Percentiles rank a stretch among this genome's conserved stretches.
Evolutionary conservation across 2,329 filamentous ascomycete genomes (phyloP).

Genomic region (Capronia americana): DNA sequence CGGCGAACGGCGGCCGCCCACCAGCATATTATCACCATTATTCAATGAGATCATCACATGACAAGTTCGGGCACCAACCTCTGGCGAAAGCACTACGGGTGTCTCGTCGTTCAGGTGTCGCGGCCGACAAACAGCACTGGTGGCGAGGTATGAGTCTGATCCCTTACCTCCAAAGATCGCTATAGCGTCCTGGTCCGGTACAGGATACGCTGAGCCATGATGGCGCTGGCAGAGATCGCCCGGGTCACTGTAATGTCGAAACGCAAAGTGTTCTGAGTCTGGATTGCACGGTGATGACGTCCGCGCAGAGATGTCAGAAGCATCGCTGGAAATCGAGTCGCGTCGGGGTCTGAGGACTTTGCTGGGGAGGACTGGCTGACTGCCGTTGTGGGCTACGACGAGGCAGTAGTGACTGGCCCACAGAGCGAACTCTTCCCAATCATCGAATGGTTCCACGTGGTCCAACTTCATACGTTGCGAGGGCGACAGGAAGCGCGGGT

Average conservation of each 20-base stretch:
- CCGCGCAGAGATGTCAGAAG: conserved; percentile 37
- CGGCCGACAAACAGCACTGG: conserved; percentile 46
- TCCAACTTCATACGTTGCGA: conserved; percentile 69
- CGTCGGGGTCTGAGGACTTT: conserved; percentile 25
- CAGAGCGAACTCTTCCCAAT: conserved; percentile 89
- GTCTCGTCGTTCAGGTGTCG: conserved; percentile 28
- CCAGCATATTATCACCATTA: conserved; percentile 65
- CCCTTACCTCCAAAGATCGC: conserved; percentile 52
- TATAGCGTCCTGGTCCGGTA: conserved; percentile 49
- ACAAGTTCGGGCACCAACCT: conserved; percentile 65
- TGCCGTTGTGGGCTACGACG: conserved; percentile 35
- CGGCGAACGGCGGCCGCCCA: conserved; percentile 79
- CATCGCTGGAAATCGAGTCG: conserved; percentile 34
- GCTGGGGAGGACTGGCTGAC: conserved; percentile 29
- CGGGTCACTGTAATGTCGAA: conserved; percentile 47
- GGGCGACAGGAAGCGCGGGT: conserved; percentile 67
- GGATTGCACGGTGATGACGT: conserved; percentile 35
- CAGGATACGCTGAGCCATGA: conserved; percentile 61
- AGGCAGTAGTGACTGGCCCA: conserved; percentile 87
- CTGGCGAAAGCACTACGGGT: conserved; percentile 54
- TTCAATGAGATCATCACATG: conserved; percentile 75
- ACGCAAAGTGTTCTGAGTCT: conserved; percentile 32
- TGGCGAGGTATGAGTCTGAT: conserved; percentile 57
- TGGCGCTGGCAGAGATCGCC: conserved; percentile 60
- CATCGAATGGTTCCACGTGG: conserved; percentile 83